A percentile compares a stretch with the other conserved stretches of the same genome.
These are phyloP conservation scores for Melaleuca alternifolia DNA, from an alignment of 345 rosid genomes.

Conservation along the genomic window DNA sequence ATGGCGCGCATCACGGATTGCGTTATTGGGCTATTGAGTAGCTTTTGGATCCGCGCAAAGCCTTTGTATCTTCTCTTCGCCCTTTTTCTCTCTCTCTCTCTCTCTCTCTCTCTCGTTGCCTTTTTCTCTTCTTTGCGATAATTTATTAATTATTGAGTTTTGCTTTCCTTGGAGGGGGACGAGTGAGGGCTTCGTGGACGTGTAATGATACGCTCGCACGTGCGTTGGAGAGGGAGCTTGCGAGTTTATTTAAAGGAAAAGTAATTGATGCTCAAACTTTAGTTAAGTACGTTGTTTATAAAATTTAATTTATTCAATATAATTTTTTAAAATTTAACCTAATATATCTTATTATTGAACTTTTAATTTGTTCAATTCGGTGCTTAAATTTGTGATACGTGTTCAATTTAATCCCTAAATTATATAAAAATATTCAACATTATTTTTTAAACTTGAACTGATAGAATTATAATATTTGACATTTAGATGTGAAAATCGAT, in stretches of 20 bases:
- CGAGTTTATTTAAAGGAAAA: neutral
- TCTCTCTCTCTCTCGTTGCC: neutral
- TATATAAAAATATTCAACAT: too few species aligned
- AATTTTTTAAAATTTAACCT: too few species aligned
- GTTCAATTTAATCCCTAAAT: too few species aligned
- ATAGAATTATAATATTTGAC: too few species aligned
- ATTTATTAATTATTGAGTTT: constrained; percentile 10
- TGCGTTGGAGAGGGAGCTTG: constrained; percentile 5
- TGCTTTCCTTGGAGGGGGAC: neutral
- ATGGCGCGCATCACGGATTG: constrained; percentile 45
- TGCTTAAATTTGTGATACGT: too few species aligned
- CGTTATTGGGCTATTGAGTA: constrained; percentile 41
- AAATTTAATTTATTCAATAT: too few species aligned
- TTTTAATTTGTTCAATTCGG: too few species aligned
- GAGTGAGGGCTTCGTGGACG: constrained; percentile 24
- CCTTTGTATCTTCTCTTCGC: constrained; percentile 4
- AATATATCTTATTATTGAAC: too few species aligned
- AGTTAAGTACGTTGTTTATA: too few species aligned
- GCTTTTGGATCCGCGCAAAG: neutral
- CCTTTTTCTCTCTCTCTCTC: neutral
- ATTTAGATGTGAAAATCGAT: too few species aligned
- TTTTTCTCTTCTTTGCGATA: constrained; percentile 1
- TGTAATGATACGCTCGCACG: constrained; percentile 57
- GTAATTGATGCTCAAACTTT: too few species aligned
- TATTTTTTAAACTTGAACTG: too few species aligned